These are phyloP conservation scores for Neocatenulostroma microsporum DNA, from an alignment of 2,329 filamentous ascomycete species.

Conservation along the genomic window DNA sequence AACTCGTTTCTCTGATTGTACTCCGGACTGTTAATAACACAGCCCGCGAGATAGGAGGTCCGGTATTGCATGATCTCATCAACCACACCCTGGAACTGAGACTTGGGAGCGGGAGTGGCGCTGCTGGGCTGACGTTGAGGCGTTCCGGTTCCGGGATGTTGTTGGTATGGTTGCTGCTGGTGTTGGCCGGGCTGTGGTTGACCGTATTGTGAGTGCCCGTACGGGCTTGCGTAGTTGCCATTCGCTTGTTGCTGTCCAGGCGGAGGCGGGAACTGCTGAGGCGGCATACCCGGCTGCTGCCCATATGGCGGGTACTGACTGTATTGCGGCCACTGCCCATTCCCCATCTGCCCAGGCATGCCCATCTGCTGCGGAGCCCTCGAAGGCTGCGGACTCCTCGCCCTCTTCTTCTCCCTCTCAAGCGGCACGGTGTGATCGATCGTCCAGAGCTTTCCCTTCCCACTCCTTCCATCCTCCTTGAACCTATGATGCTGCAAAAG, in stretches of 20 bases:
- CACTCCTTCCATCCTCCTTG: slow-evolving; percentile 51
- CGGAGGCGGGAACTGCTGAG: slow-evolving; percentile 5
- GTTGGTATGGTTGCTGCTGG: slow-evolving; percentile 4
- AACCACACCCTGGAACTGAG: slow-evolving; percentile 18
- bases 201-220: no score
- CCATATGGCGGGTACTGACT: slow-evolving; percentile 11
- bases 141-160: slow-evolving; percentile 1
- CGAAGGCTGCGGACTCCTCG: slow-evolving; percentile 36
- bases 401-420: slow-evolving; percentile 50
- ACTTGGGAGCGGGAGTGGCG: slow-evolving; percentile 8
- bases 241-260: slow-evolving; percentile 7
- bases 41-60: slow-evolving; percentile 11
- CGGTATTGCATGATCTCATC: slow-evolving; percentile 20
- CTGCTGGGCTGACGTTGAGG: no score
- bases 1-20: slow-evolving; percentile 12
- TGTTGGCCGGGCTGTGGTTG: no score
- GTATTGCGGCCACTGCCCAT: slow-evolving; percentile 9
- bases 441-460: slow-evolving; percentile 58
- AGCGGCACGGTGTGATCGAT: slow-evolving; percentile 53
- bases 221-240: no score
- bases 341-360: slow-evolving; percentile 3
- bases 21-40: slow-evolving; percentile 3
- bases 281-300: slow-evolving; percentile 11
- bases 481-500: slow-evolving; percentile 53
- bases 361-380: slow-evolving; percentile 13